Percentiles rank a stretch among this genome's conserved stretches.
Conservation (phyloP, 1,284 basidiomycete genomes). For the Leucocoprinus gongylophorus region DNA sequence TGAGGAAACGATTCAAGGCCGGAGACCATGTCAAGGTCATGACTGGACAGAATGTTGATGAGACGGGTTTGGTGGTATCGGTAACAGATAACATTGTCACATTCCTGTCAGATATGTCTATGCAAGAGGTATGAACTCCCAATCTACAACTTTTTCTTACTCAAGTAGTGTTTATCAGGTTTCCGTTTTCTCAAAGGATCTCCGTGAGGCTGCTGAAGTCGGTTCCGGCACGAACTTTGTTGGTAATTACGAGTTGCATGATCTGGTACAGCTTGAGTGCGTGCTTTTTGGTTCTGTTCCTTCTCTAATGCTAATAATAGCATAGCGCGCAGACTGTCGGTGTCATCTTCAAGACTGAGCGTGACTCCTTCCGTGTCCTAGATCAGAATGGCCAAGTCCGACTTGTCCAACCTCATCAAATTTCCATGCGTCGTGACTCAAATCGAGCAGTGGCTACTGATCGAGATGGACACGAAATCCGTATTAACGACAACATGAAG, state of each 20-base stretch:
- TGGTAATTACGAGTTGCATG: conserved; percentile 93
- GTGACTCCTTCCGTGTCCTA: conserved; percentile 90
- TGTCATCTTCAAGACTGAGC: conserved; percentile 97
- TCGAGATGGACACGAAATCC: conserved; percentile 77
- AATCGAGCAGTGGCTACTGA: conserved; percentile 85
- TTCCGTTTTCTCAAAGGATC: conserved; percentile 95
- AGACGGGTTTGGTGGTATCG: conserved; percentile 94
- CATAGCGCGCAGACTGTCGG: conserved; percentile 84
- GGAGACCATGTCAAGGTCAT: conserved; percentile 99
- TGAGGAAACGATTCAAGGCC: conserved; percentile 91
- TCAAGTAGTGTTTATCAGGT: conserved; percentile 47
- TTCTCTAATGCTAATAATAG: conserved; percentile 6
- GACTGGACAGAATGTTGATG: conserved; percentile 89
- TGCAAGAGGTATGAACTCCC: conserved; percentile 69
- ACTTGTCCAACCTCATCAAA: conserved; percentile 90
- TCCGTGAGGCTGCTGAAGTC: conserved; percentile 95
- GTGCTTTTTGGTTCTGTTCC: conserved; percentile 25
- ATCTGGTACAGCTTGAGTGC: conserved; percentile 94
- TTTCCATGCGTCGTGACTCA: conserved; percentile 85
- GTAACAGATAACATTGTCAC: conserved; percentile 90
- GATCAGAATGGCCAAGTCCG: conserved; percentile 91
- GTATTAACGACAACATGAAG: conserved; percentile 89
- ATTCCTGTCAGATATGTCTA: conserved; percentile 94
- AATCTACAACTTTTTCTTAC: neutral
- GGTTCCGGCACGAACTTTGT: conserved; percentile 85